These are phyloP conservation scores for Piromyces finnis DNA, from an alignment of 192 early-diverging fungal species.

Conservation along the genomic window DNA sequence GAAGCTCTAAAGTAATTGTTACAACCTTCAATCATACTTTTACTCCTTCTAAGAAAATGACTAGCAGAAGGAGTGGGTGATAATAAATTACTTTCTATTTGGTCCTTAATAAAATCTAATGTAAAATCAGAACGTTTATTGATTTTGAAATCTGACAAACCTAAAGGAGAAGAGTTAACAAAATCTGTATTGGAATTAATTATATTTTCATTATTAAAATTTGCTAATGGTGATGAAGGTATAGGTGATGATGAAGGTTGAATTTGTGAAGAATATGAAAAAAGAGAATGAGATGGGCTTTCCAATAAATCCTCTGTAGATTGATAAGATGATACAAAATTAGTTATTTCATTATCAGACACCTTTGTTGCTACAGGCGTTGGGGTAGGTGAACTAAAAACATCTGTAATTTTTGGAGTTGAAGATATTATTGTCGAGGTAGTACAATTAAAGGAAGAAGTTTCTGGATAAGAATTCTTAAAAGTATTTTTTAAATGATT, in stretches of 20 bases:
- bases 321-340: neutral
- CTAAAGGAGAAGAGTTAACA: too few species aligned
- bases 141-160: neutral
- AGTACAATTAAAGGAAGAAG: too few species aligned
- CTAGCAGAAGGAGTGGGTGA: neutral
- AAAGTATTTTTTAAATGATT: too few species aligned
- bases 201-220: neutral
- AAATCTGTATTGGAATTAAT: neutral
- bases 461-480: too few species aligned
- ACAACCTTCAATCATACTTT: neutral
- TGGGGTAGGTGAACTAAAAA: neutral
- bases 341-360: neutral
- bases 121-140: neutral
- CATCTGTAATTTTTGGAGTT: neutral
- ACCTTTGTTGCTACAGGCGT: too few species aligned
- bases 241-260: neutral
- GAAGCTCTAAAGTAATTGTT: neutral
- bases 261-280: neutral
- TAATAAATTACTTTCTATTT: neutral
- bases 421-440: too few species aligned
- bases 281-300: neutral
- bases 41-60: neutral
- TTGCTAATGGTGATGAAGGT: neutral
- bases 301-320: neutral
- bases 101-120: neutral